Evolutionary conservation across 305 asterid species (phyloP), one percentile per base, ranked within the genome.

Genomic region (Fraxinus latifolia): DNA sequence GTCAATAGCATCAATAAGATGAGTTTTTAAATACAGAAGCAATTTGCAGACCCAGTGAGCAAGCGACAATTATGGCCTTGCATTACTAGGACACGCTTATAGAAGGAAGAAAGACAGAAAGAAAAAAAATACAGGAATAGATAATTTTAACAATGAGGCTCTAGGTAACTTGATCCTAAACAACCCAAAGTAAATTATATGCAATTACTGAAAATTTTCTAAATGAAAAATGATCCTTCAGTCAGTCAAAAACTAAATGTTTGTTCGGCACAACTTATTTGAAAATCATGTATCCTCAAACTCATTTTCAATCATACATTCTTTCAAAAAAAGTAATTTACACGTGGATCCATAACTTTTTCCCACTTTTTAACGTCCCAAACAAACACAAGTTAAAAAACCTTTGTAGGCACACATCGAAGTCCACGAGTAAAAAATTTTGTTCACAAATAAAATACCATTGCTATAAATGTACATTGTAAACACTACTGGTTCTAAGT

Each of bases 401-500:
- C 62, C 23, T 4, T n/a, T 50, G 23, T 50, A 50, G 21, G 15
- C 23, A 2, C 62, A 15, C 62, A 5, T 50, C 21, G 21, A 50
- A 50, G 62, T 50, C 65, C 65, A 53, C 25, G 11, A 17, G 9
- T 53, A 17, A 17, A 55, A 55, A 5, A 55, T 7, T n/a, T 55
- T 55, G 25, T 55, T 55, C 67, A 55, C 67, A 55, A 75, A 79
- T 74, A 73, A 19, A 75, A 76, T 27, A 80, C 44, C 23, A 42
- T 82, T 77, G 47, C 23, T 37, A 68, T 60, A 44, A 85, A 33
- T 42, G 37, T 29, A 71, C 62, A 84, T 32, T 27, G 74, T 70
- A 80, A 79, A 42, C 77, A 50, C 39, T 80, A 27, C 39, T 67
- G 37, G 6, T 37, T 70, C 32, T 19, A 80, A 21, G 68, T 23